phyloP scores from a whole-genome alignment of 2,329 filamentous ascomycete species.

The Pochonia chlamydosporia region DNA sequence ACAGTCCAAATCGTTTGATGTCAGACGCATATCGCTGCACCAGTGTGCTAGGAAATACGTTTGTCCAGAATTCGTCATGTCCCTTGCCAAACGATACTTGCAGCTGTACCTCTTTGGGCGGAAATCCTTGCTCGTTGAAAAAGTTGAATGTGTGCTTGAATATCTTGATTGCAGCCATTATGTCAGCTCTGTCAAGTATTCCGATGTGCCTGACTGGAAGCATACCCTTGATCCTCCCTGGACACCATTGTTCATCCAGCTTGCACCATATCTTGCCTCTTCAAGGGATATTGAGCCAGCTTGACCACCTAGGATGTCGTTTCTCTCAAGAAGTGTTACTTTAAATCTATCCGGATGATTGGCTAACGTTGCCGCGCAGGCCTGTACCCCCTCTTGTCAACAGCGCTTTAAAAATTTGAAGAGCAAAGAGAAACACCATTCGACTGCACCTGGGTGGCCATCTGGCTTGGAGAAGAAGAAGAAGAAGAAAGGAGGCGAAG shows the following conservation, averaged over 20 bases:
- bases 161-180: slow-evolving; percentile 34
- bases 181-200: not conserved
- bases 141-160: slow-evolving; percentile 64
- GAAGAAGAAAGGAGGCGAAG: no score
- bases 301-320: slow-evolving; percentile 54
- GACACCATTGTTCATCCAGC: slow-evolving; percentile 59
- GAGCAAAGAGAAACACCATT: no score
- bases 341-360: slow-evolving; percentile 61
- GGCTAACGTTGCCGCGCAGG: slow-evolving; percentile 60
- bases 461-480: no score
- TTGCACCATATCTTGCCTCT: slow-evolving; percentile 48
- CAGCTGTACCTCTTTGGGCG: slow-evolving; percentile 52
- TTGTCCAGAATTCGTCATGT: slow-evolving; percentile 56
- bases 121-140: slow-evolving; percentile 51
- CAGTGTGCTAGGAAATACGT: slow-evolving; percentile 56
- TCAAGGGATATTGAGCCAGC: slow-evolving; percentile 55
- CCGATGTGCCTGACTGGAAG: not conserved
- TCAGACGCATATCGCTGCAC: slow-evolving; percentile 49
- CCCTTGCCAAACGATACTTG: slow-evolving; percentile 60
- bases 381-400: slow-evolving; percentile 28
- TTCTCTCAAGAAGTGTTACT: slow-evolving; percentile 56
- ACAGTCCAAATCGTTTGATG: slow-evolving; percentile 48
- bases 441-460: no score
- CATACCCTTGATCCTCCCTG: slow-evolving; percentile 46
- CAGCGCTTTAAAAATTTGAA: no score